phyloP scores from a whole-genome alignment of 177 flowering plant genomes.

The Tripterygium wilfordii region DNA sequence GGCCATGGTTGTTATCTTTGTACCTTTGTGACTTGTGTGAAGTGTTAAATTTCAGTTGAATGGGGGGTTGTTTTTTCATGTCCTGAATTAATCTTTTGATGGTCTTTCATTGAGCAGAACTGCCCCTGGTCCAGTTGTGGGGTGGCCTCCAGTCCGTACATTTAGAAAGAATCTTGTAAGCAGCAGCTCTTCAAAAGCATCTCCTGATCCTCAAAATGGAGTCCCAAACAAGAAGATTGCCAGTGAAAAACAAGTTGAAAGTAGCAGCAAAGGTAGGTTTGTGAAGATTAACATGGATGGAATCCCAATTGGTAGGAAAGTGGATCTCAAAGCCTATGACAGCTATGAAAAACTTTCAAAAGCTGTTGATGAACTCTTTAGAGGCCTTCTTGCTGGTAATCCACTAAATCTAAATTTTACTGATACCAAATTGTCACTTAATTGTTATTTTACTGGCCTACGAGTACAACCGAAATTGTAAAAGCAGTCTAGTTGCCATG shows the following conservation, averaged over 20 bases:
- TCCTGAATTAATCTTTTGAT: not conserved
- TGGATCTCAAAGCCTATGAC: constrained; percentile 58
- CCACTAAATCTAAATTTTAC: no score
- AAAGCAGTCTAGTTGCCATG: not conserved
- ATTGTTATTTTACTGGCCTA: no score
- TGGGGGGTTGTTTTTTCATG: not conserved
- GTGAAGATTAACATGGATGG: constrained; percentile 93
- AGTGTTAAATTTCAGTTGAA: no score
- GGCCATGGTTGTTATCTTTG: no score
- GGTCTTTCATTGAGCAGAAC: constrained; percentile 26
- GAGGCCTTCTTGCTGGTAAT: constrained; percentile 86
- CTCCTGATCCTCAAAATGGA: constrained; percentile 29
- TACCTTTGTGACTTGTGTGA: no score
- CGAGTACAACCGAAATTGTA: no score
- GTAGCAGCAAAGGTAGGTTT: constrained; percentile 43
- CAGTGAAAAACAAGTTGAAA: constrained; percentile 25
- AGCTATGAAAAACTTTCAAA: constrained; percentile 59
- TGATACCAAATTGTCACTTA: no score
- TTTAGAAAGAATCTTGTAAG: constrained; percentile 78
- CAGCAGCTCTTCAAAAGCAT: constrained; percentile 43
- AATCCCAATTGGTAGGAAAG: constrained; percentile 76
- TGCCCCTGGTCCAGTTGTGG: constrained; percentile 83
- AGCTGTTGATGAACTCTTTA: constrained; percentile 71
- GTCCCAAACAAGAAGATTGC: constrained; percentile 21
- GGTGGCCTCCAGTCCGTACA: constrained; percentile 97